Evolutionary conservation across 345 rosid genomes (phyloP).

Genomic region (Passiflora organensis): DNA sequence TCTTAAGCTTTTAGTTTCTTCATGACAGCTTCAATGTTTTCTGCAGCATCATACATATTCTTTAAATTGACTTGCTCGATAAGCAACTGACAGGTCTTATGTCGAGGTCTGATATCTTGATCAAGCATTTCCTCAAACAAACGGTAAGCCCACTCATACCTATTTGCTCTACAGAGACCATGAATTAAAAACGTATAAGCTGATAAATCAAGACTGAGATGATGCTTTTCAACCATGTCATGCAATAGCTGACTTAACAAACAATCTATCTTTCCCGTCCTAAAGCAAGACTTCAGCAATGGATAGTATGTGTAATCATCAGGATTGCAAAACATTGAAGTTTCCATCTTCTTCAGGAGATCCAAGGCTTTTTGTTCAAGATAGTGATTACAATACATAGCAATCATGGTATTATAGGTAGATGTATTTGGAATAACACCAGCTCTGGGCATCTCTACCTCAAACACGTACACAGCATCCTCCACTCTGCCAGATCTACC

Average conservation of each 20-base stretch:
- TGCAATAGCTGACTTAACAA: conserved; percentile 50
- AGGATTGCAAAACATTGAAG: conserved; percentile 42
- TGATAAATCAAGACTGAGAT: conserved; percentile 70
- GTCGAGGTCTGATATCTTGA: conserved; percentile 57
- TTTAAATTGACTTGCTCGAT: conserved; percentile 56
- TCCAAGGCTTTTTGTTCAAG: conserved; percentile 40
- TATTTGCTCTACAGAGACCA: conserved; percentile 60
- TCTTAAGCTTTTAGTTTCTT: conserved; percentile 36
- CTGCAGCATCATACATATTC: conserved; percentile 45
- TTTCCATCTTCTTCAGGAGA: conserved; percentile 54
- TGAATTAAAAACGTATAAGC: conserved; percentile 72
- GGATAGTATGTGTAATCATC: conserved; percentile 69
- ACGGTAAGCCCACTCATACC: conserved; percentile 58
- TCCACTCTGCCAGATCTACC: conserved; percentile 50
- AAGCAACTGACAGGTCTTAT: conserved; percentile 56
- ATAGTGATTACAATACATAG: conserved; percentile 59
- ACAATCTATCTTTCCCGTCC: conserved; percentile 44
- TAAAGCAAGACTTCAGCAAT: conserved; percentile 62
- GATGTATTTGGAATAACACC: conserved; percentile 46
- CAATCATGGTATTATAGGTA: conserved; percentile 72
- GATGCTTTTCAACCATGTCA: conserved; percentile 68
- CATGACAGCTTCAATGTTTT: conserved; percentile 55
- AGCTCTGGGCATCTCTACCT: conserved; percentile 49
- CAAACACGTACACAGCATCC: conserved; percentile 53
- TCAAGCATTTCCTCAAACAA: conserved; percentile 70